These are phyloP conservation scores for Cyberlindnera mississippiensis DNA, from an alignment of 805 yeast genomes.

Conservation along the genomic window DNA sequence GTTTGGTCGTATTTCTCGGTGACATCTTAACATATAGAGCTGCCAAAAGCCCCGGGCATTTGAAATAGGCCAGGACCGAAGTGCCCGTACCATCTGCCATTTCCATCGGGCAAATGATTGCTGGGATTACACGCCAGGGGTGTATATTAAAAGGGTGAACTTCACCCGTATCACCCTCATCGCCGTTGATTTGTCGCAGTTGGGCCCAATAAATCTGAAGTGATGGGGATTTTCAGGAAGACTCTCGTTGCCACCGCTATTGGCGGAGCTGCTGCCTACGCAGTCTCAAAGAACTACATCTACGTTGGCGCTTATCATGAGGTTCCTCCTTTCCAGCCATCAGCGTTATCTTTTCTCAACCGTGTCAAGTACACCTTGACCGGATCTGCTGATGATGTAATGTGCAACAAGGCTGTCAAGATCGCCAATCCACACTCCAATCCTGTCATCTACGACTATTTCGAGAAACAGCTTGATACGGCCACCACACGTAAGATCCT, in stretches of 20 bases:
- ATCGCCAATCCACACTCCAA: conserved; percentile 18
- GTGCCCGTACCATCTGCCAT: too few relatives aligned
- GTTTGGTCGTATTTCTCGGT: too few relatives aligned
- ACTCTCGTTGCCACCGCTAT: conserved; percentile 4
- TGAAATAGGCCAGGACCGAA: too few relatives aligned
- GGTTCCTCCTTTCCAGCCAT: conserved; percentile 11
- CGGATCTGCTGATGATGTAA: conserved; percentile 14
- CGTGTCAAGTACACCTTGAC: conserved; percentile 6
- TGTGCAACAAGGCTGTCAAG: conserved; percentile 6
- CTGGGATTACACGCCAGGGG: too few relatives aligned
- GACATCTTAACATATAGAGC: too few relatives aligned
- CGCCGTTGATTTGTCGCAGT: too few relatives aligned
- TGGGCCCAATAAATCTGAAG: too few relatives aligned
- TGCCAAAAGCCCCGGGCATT: too few relatives aligned
- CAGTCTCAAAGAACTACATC: conserved; percentile 13
- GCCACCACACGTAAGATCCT: conserved; percentile 16
- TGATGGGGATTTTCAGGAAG: conserved; percentile 10
- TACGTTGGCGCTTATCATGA: conserved; percentile 20
- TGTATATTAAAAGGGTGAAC: too few relatives aligned
- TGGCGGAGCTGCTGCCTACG: conserved; percentile 9
- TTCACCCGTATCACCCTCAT: too few relatives aligned
- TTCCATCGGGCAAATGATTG: too few relatives aligned
- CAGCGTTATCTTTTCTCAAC: not conserved
- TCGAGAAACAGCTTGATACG: conserved; percentile 18
- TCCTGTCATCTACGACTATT: conserved; percentile 18